Evolutionary conservation across 352 stramenopile genomes (phyloP).

Genomic region (Globisporangium mamillatum): DNA sequence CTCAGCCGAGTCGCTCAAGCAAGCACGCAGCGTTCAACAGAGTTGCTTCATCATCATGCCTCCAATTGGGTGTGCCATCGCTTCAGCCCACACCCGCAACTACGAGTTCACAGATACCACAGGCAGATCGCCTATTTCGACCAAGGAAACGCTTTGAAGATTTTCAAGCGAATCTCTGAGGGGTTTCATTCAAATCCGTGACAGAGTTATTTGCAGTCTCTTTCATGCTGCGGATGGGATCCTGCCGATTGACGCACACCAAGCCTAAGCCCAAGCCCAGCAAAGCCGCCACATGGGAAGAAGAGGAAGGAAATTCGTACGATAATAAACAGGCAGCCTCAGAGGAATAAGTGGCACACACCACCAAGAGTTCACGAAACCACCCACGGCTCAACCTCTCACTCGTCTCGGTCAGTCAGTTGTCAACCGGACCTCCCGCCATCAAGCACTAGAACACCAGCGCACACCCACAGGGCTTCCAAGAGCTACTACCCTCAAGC

Average conservation of each 20-base stretch:
- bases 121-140: not conserved
- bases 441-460: not conserved
- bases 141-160: not conserved
- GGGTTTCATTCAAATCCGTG: not conserved
- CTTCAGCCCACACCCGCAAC: not conserved
- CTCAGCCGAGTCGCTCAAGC: not conserved
- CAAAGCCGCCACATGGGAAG: not conserved
- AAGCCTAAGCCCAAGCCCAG: not conserved
- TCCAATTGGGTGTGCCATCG: not conserved
- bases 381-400: not conserved
- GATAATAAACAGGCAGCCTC: not conserved
- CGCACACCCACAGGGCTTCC: too few relatives aligned
- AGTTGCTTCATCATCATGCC: not conserved
- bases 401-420: not conserved
- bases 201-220: not conserved
- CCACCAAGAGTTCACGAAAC: not conserved
- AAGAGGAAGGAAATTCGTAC: not conserved
- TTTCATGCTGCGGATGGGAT: not conserved
- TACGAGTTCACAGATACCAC: not conserved
- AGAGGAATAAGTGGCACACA: not conserved
- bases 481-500: too few relatives aligned
- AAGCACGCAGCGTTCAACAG: not conserved
- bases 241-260: not conserved
- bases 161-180: constrained; percentile 6
- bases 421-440: not conserved